Conservation (phyloP, 345 rosid species). For the Salix brachista region DNA sequence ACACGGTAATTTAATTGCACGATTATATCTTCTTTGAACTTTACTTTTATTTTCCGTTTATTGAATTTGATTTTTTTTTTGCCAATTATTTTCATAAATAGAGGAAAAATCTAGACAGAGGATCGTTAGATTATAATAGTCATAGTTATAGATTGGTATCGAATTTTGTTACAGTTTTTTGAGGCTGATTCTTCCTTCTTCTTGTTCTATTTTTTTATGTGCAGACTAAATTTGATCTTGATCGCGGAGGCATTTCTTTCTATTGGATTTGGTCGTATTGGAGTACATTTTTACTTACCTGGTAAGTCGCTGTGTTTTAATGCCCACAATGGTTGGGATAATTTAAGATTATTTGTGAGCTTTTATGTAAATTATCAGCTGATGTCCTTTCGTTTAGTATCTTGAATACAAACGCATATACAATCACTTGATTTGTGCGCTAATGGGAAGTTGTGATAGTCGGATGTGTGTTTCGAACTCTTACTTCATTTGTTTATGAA, state of each 20-base stretch:
- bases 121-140: no score
- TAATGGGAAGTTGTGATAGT: not conserved
- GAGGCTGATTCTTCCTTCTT: not conserved
- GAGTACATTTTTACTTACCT: conserved; percentile 96
- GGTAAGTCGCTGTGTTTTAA: conserved; percentile 43
- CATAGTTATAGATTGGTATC: no score
- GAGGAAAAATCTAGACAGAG: not conserved
- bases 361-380: not conserved
- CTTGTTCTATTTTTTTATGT: not conserved
- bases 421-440: not conserved
- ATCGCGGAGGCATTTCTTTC: conserved; percentile 66
- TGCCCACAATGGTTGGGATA: not conserved
- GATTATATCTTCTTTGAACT: not conserved
- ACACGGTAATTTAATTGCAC: conserved; percentile 51
- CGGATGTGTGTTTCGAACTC: not conserved
- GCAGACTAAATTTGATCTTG: conserved; percentile 51
- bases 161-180: no score
- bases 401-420: not conserved
- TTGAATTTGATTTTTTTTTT: not conserved
- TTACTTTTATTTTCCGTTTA: not conserved
- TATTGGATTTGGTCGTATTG: conserved; percentile 99
- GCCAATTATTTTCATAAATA: not conserved
- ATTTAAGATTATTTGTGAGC: not conserved
- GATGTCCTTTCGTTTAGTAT: not conserved
- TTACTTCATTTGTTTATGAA: not conserved